Base-by-base conservation (phyloP, 108 stramenopile species). In the Seminavis robusta region DNA sequence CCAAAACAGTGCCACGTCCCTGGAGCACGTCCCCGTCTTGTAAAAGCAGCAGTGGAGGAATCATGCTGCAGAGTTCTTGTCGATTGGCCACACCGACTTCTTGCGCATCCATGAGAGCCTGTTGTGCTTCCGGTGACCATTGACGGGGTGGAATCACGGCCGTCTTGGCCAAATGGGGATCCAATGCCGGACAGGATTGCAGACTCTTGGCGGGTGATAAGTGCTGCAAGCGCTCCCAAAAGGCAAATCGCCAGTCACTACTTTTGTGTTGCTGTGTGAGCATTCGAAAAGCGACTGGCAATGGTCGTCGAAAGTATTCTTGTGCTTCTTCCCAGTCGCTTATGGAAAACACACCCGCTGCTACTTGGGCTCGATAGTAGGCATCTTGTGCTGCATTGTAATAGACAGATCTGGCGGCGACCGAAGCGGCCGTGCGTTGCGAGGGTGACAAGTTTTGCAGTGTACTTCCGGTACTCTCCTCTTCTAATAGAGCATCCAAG, bases 51-150 rank as follows among this genome's bases (percentile, higher is more conserved):
- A 80, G 60, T 8, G 55, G 55, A 11, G 80, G 80, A 0, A 86
- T 51, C 79, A 81, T 83, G 27, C 63, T 66, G 9, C 79, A 81
- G 9, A 86, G 33, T 49, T 86, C 85, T 47, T 86, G 85, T 17
- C 85, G 65, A 43, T 56, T 41, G 25, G 17, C 26, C 8, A 42
- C 41, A 4, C 55, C 55, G 21, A 56, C 5, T 19, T 56, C 55
- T 28, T 56, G 55, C 4, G 55, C 55, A 56, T 56, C 55, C 13
- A 25, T 43, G 15, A 41, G 31, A 4, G 26, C 41, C 31, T 56
- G 39, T 26, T 56, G 39, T 7, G 41, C 40, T 9, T 19, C 24
- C 26, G 8, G 4, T 9, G 40, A 25, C 11, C 9, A 13, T 10
- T 37, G 36, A 13, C 36, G 36, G 11, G 13, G 36, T 37, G 36